Base-by-base conservation (phyloP, 352 stramenopile genomes). In the Phytophthora citrophthora region DNA sequence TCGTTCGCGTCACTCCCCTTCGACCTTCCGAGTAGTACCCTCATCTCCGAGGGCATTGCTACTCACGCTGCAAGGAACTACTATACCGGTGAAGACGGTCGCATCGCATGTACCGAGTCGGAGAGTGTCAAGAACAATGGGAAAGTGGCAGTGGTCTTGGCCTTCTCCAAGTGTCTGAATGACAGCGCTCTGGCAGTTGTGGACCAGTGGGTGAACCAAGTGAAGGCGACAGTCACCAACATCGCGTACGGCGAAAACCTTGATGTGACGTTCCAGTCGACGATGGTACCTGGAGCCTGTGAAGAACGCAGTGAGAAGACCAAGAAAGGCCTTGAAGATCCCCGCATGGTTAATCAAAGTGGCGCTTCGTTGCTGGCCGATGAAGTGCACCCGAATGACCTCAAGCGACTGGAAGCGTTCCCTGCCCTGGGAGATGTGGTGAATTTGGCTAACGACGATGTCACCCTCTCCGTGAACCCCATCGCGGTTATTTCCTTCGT, bases 151-250 rank as follows among this genome's bases (percentile, higher is more conserved):
- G 77, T 88, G 18, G 54, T 90, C 12, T 59, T 90, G n/a, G 76
- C 67, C n/a, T 77, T 91, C 62, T 89, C 80, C 48, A 86, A 89
- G 55, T 90, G 83, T 31, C 49, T 90, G 15, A 76, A 77, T 55
- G 53, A 83, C 24, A 56, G 58, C 39, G 48, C 70, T n/a, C 38
- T 91, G 7, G 55, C 44, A 5, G 49, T 66, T 12, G 72, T 90
- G 8, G 67, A 88, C 10, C 66, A 69, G 11, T 90, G 83, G 83
- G 65, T 91, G 24, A 55, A 58, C n/a, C 54, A 68, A 39, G 57
- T 77, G 0, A 64, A 64, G 58, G 45, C 54, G 2, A 64, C 41
- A 9, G 32, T 74, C 13, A 15, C 18, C 3, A 54, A 47, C 12
- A 40, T 45, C 12, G 53, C 48, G 18, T 45, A 55, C 7, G 31